phyloP scores from a whole-genome alignment of 129 eudicot genomes.

The Chrysanthemum lavandulifolium region DNA sequence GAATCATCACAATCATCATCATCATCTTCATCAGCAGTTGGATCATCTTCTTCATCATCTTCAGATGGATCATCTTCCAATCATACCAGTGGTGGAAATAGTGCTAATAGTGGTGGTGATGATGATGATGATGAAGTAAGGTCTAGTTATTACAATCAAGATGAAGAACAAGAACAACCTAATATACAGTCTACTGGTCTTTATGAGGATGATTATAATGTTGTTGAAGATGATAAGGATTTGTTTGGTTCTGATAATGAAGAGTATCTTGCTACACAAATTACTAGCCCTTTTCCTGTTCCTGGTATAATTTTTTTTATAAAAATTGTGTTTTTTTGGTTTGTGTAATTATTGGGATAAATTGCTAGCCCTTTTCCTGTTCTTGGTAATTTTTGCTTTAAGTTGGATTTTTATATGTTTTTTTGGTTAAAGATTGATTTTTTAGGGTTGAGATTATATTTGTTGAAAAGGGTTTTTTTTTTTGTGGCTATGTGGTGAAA shows the following conservation, averaged over 20 bases:
- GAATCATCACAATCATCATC: conserved; percentile 41
- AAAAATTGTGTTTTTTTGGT: not conserved
- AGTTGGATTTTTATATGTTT: not conserved
- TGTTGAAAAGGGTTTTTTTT: too few relatives aligned
- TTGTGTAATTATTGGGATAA: not conserved
- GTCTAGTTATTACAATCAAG: conserved; percentile 34
- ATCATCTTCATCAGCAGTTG: conserved; percentile 69
- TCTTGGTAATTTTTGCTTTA: conserved; percentile 49
- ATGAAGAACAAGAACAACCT: not conserved
- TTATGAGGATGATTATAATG: conserved; percentile 54
- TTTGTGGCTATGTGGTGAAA: too few relatives aligned
- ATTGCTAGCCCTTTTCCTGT: conserved; percentile 70
- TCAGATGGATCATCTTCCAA: conserved; percentile 57
- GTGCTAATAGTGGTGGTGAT: conserved; percentile 25
- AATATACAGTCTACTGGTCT: conserved; percentile 36
- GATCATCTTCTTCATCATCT: conserved; percentile 60
- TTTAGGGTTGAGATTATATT: too few relatives aligned
- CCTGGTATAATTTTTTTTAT: conserved; percentile 50
- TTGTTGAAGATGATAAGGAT: conserved; percentile 54
- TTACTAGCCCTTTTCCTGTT: conserved; percentile 72
- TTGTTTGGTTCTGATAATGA: conserved; percentile 97
- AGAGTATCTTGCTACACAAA: conserved; percentile 67
- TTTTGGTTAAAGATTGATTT: not conserved
- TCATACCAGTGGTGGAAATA: conserved; percentile 40
- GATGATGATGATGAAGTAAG: conserved; percentile 64